Evolutionary conservation across 441 rosid species (phyloP).

Genomic region (Eutrema salsugineum): DNA sequence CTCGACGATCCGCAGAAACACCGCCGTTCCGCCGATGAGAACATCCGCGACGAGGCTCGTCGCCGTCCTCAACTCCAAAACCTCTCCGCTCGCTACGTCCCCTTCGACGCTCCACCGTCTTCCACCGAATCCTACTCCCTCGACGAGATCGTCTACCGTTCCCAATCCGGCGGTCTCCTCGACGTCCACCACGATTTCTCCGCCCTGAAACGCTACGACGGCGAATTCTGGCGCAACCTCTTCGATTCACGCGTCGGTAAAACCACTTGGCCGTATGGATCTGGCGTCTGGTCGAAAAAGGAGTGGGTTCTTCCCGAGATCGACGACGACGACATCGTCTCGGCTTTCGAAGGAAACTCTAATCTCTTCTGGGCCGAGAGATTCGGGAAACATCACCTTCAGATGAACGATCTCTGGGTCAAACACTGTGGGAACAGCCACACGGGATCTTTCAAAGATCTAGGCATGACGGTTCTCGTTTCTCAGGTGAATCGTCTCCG

Average conservation of each 20-base stretch:
- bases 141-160: constrained; percentile 56
- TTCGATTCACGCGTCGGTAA: constrained; percentile 62
- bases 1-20: constrained; percentile 12
- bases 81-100: constrained; percentile 52
- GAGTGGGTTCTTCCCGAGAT: constrained; percentile 65
- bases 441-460: constrained; percentile 56
- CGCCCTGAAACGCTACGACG: constrained; percentile 44
- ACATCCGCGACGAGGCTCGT: constrained; percentile 49
- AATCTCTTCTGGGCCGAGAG: constrained; percentile 65
- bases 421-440: constrained; percentile 62
- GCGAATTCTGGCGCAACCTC: constrained; percentile 47
- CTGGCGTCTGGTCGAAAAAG: constrained; percentile 65
- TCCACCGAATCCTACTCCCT: constrained; percentile 51
- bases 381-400: constrained; percentile 43
- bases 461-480: constrained; percentile 59
- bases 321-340: constrained; percentile 52
- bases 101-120: constrained; percentile 37
- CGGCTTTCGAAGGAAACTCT: constrained; percentile 61
- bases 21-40: constrained; percentile 35
- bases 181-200: constrained; percentile 56
- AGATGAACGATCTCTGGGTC: constrained; percentile 62
- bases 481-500: constrained; percentile 53
- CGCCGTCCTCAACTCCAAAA: constrained; percentile 36
- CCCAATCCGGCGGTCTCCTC: constrained; percentile 51
- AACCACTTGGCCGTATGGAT: constrained; percentile 59